Evolutionary conservation across 2,329 filamentous ascomycete species (phyloP).

Genomic region (Spiromastix sp.): DNA sequence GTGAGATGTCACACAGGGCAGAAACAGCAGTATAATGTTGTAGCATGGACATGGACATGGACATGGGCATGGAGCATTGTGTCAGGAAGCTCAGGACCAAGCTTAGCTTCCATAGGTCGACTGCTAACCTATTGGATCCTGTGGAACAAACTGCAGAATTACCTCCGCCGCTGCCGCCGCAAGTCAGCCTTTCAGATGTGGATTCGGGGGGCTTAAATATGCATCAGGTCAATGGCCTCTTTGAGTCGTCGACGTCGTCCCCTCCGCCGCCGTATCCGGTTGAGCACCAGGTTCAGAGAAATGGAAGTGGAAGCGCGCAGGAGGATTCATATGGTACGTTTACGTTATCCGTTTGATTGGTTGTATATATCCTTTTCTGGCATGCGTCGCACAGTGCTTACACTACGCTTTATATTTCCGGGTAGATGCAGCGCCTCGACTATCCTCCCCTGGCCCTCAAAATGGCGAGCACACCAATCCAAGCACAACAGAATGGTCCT

Average conservation of each 20-base stretch:
- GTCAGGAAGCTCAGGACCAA: conserved; percentile 22
- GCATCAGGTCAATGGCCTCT: conserved; percentile 31
- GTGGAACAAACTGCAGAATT: conserved; percentile 9
- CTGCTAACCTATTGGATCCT: conserved; percentile 20
- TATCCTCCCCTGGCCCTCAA: conserved; percentile 11
- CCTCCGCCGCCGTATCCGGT: conserved; percentile 3
- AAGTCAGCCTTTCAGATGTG: conserved; percentile 29
- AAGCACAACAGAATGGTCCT: conserved; percentile 41
- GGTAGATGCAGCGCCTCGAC: neutral
- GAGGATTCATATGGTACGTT: neutral
- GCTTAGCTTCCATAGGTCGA: conserved; percentile 4
- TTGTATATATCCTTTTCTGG: conserved; percentile 11
- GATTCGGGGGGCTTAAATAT: conserved; percentile 34
- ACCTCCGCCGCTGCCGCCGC: too few species aligned
- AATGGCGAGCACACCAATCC: conserved; percentile 20
- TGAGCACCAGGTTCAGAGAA: conserved; percentile 1
- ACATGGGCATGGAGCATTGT: too few species aligned
- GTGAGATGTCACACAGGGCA: too few species aligned
- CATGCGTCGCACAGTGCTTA: too few species aligned
- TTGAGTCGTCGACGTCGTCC: conserved; percentile 20
- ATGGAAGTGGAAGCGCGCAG: neutral
- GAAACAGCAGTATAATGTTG: too few species aligned
- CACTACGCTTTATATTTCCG: too few species aligned
- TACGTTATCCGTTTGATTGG: neutral
- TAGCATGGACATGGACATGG: too few species aligned